A percentile compares a stretch with the other conserved stretches of the same genome.
phyloP scores from a whole-genome alignment of 805 yeast genomes.

The Saturnispora galanensis region DNA sequence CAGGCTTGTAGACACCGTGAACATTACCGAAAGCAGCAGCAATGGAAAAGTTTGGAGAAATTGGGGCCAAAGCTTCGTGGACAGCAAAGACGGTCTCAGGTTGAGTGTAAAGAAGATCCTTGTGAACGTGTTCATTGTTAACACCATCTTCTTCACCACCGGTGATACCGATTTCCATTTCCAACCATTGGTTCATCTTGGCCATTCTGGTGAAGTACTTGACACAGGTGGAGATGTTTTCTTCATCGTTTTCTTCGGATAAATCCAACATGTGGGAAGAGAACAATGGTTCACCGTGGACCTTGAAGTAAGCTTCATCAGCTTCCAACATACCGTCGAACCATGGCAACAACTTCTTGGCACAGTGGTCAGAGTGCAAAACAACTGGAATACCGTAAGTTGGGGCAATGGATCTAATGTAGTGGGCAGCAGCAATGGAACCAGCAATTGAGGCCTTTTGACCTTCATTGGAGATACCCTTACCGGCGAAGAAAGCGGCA shows the following conservation, averaged over 20 bases:
- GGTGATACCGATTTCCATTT: constrained; percentile 99
- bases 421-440: constrained; percentile 94
- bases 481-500: constrained; percentile 99
- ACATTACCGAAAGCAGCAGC: constrained; percentile 99
- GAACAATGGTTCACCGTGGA: constrained; percentile 90
- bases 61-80: constrained; percentile 79
- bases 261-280: constrained; percentile 98
- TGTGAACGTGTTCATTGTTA: constrained; percentile 88
- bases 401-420: constrained; percentile 94
- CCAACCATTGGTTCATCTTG: constrained; percentile 94
- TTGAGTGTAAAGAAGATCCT: constrained; percentile 82
- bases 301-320: constrained; percentile 84
- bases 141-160: constrained; percentile 99
- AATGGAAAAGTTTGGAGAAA: constrained; percentile 96
- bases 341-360: constrained; percentile 96
- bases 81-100: constrained; percentile 93
- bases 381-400: constrained; percentile 93
- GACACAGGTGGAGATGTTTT: constrained; percentile 89
- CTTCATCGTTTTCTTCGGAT: constrained; percentile 93
- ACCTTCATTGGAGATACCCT: constrained; percentile 90
- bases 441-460: constrained; percentile 94
- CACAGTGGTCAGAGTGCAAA: constrained; percentile 98
- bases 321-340: constrained; percentile 96
- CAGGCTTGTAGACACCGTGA: constrained; percentile 99
- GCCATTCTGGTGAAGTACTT: constrained; percentile 92